A percentile compares a stretch with the other conserved stretches of the same genome.
Evolutionary conservation across 345 rosid genomes (phyloP).

Genomic region (Brassica napus): DNA sequence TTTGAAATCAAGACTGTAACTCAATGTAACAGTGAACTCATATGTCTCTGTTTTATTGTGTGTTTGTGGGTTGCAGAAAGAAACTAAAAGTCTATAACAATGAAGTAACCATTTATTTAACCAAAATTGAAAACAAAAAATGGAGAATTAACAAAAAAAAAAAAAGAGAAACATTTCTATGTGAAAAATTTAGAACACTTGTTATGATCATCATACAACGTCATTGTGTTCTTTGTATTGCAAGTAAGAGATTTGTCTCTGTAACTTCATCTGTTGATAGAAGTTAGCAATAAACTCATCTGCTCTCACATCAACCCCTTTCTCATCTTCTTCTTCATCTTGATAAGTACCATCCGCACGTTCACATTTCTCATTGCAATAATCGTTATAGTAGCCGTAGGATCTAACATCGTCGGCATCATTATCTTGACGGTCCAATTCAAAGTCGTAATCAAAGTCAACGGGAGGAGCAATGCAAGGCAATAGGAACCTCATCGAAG

Average conservation of each 20-base stretch:
- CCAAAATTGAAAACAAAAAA: background rate
- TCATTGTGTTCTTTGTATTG: slow-evolving; percentile 47
- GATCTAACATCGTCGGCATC: slow-evolving; percentile 17
- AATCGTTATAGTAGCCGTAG: slow-evolving; percentile 32
- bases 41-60: background rate
- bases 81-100: background rate
- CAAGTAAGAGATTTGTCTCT: slow-evolving; percentile 71
- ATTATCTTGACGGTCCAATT: slow-evolving; percentile 19
- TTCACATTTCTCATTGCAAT: slow-evolving; percentile 18
- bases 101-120: background rate
- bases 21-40: background rate
- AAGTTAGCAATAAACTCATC: slow-evolving; percentile 83
- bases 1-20: background rate
- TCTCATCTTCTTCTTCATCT: slow-evolving; percentile 43
- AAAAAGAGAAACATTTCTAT: background rate
- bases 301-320: slow-evolving; percentile 76
- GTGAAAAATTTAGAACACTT: background rate
- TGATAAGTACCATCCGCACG: slow-evolving; percentile 22
- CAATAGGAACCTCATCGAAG: slow-evolving; percentile 63
- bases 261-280: slow-evolving; percentile 70
- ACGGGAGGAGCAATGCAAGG: slow-evolving; percentile 74
- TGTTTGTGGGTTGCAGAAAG: background rate
- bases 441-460: slow-evolving; percentile 65
- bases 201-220: background rate
- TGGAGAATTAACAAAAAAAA: background rate